Percentiles rank a stretch among this genome's conserved stretches.
Evolutionary conservation across 1,284 basidiomycete genomes (phyloP).

Genomic region (Fomitopsis betulina): DNA sequence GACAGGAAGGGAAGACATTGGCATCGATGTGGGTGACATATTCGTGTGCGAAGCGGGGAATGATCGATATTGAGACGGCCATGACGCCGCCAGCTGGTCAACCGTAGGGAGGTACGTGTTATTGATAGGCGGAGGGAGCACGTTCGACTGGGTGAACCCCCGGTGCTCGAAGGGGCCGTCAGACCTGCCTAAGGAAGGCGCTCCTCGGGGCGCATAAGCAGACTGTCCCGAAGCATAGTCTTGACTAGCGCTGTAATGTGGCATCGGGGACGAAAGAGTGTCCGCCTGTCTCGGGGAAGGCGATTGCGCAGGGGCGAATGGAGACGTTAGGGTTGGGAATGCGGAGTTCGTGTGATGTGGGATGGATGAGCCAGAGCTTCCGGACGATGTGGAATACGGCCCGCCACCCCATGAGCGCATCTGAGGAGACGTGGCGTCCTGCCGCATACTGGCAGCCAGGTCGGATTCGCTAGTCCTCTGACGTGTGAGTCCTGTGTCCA

Average conservation of each 20-base stretch:
- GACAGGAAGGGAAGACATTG: slow-evolving; percentile 11
- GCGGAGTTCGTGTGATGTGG: slow-evolving; percentile 19
- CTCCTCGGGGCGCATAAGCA: neutral
- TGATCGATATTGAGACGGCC: slow-evolving; percentile 14
- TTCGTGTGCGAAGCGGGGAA: slow-evolving; percentile 3
- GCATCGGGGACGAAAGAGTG: slow-evolving; percentile 21
- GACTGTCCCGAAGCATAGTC: slow-evolving; percentile 14
- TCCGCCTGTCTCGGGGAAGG: slow-evolving; percentile 20
- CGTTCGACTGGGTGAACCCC: slow-evolving; percentile 9
- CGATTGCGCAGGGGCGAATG: slow-evolving; percentile 38
- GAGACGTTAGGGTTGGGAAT: slow-evolving; percentile 33
- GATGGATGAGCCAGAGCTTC: slow-evolving; percentile 22
- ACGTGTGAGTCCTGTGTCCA: slow-evolving; percentile 23
- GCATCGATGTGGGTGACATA: slow-evolving; percentile 10
- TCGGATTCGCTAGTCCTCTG: slow-evolving; percentile 15
- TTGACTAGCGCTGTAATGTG: slow-evolving; percentile 12
- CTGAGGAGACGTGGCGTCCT: slow-evolving; percentile 24
- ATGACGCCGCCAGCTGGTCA: slow-evolving; percentile 4
- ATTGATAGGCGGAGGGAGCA: slow-evolving; percentile 6
- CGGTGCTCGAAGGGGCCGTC: slow-evolving; percentile 8
- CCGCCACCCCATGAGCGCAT: slow-evolving; percentile 29
- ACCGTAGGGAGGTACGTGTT: neutral
- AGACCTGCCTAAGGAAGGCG: slow-evolving; percentile 6
- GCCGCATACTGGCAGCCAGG: slow-evolving; percentile 11
- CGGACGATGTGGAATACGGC: slow-evolving; percentile 24